A percentile compares a stretch with the other conserved stretches of the same genome.
phyloP scores from a whole-genome alignment of 352 stramenopile genomes.

The Phytophthora cryptogea region DNA sequence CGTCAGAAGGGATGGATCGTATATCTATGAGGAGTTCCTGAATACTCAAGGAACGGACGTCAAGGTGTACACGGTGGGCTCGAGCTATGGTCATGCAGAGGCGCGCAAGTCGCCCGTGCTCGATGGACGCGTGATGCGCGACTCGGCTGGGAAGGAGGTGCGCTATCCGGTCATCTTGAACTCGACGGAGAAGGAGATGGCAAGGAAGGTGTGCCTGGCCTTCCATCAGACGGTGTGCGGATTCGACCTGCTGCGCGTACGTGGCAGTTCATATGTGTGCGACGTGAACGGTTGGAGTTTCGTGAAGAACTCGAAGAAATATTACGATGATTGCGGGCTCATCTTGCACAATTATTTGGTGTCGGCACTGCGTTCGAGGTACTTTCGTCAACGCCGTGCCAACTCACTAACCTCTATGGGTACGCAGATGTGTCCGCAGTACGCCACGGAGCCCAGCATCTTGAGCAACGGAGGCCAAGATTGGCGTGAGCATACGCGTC shows the following conservation, averaged over 20 bases:
- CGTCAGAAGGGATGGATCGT: slow-evolving; percentile 94
- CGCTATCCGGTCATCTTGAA: slow-evolving; percentile 99
- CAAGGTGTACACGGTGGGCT: slow-evolving; percentile 99
- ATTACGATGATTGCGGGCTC: slow-evolving; percentile 98
- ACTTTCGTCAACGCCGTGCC: slow-evolving; percentile 74
- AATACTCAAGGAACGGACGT: slow-evolving; percentile 99
- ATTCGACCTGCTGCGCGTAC: slow-evolving; percentile 97
- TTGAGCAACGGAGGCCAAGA: slow-evolving; percentile 24
- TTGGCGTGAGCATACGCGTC: slow-evolving; percentile 46
- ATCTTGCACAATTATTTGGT: slow-evolving; percentile 94
- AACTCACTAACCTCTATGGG: slow-evolving; percentile 46
- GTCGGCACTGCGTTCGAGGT: slow-evolving; percentile 74
- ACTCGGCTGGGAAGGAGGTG: slow-evolving; percentile 98
- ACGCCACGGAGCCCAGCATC: slow-evolving; percentile 62
- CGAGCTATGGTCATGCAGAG: slow-evolving; percentile 99
- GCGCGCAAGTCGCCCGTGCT: slow-evolving; percentile 98
- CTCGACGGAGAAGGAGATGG: slow-evolving; percentile 98
- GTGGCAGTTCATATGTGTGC: slow-evolving; percentile 96
- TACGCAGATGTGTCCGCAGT: slow-evolving; percentile 81
- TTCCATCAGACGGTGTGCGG: slow-evolving; percentile 99
- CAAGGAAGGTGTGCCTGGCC: slow-evolving; percentile 91
- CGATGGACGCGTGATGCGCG: slow-evolving; percentile 93
- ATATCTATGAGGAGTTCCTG: slow-evolving; percentile 99
- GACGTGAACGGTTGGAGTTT: slow-evolving; percentile 99
- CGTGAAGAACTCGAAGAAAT: slow-evolving; percentile 98